Base-by-base conservation (phyloP, 2,329 filamentous ascomycete genomes). In the Cercospora zeae-maydis region DNA sequence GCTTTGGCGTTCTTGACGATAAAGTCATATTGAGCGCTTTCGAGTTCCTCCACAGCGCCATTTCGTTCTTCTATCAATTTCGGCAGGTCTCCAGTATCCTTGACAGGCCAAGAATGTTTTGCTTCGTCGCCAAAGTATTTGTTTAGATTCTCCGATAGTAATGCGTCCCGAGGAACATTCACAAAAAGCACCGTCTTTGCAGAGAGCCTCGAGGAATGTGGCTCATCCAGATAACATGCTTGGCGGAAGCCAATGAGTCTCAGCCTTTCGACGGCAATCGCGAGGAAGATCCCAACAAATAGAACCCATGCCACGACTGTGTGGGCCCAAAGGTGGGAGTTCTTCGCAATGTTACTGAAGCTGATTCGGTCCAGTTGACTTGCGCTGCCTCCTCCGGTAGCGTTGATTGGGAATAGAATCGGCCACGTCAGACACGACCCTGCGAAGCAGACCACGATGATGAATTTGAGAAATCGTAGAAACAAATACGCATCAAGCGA, bases 401-500 rank as follows among this genome's bases (percentile, higher is more conserved):
- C 76, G 67, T 82, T 80, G 73, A 82, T 71, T 1, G 80, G 79
- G 56, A 82, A 78, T 14, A 82, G 68, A 14, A 82, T 73, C 0
- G 80, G 78, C 75, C 78, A 81, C 4, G 78, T 81, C 61, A 82
- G 70, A 39, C 72, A 61, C 62, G 73, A 75, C 16, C 80, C 80
- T 16, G 79, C 65, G 37, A 81, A 71, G 67, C 77, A 78, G 37
- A 79, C 74, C 24, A 72, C 63, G 45, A 80, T 73, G 45, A 79
- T 74, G 58, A 80, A 70, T 67, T 79, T 79, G 68, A 82, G 76
- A 67, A 78, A 81, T 39, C 80, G 75, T 51, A 82, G 72, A 63
- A 78, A 82, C 13, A 82, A 74, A 60, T 78, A 82, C 31, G 78
- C 79, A 67, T 82, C 80, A 53, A 82, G 76, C 10, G 79, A 80